Evolutionary conservation across 176 grass and related monocot species (phyloP), one percentile per base, ranked within the genome.

Genomic region (Oryza rufipogon): DNA sequence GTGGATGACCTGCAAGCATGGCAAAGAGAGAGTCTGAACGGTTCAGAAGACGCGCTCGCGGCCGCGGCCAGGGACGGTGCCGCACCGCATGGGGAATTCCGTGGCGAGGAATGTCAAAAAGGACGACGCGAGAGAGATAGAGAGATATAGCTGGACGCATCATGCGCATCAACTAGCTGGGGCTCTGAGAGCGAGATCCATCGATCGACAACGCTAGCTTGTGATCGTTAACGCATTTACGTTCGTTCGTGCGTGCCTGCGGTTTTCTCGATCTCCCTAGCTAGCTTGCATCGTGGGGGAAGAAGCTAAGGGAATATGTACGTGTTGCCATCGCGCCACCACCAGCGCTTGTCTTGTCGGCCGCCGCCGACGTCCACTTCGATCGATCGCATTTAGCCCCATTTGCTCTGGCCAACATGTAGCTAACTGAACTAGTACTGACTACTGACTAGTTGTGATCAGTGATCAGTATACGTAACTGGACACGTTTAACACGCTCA

Each of bases 331-430:
- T 76, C 30, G 74, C 74, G 51, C 74, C 73, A 22, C 49, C 30
- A 76, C 74, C 30, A 22, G 30, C 16, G 17, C 22, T 14, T 76
- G 74, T 76, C 30, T 8, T 60, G 74, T 76, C 74, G 51, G 17
- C 49, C 39, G 39, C 25, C 7, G 46, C 28, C 28, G 48, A 20
- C 48, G 48, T 54, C 48, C 47, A 34, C 51, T 36, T 54, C 34
- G 34, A n/a, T n/a, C n/a, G n/a, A 36, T 36, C 73, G 15, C 26
- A 26, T 75, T 45, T 33, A 34, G 15, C 15, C 23, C 7, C 25
- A 48, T 74, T 33, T 56, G 30, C 7, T 60, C 56, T 22, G 56
- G 19, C 56, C 56, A 22, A 60, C 56, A n/a, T 60, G 47, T 56
- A 56, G 51, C 51, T 56, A 17, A 56, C 51, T 56, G 16, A 49